These are phyloP conservation scores for Penicillium sp. DNA, from an alignment of 2,329 filamentous ascomycete genomes.

Conservation along the genomic window DNA sequence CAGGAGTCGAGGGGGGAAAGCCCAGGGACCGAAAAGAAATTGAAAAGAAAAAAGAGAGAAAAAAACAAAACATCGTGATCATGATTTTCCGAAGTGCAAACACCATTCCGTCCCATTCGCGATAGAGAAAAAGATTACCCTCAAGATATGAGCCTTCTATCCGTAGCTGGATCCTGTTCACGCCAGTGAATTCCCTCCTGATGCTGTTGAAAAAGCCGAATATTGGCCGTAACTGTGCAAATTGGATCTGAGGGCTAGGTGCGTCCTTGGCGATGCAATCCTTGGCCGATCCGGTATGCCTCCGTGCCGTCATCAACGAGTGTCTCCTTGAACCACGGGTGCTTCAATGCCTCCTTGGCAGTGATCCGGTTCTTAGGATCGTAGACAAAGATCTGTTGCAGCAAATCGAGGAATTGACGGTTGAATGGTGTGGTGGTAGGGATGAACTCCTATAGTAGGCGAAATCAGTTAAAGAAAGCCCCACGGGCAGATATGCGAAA, in stretches of 20 bases:
- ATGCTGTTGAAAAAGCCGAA: slow-evolving; percentile 7
- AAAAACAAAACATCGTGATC: slow-evolving; percentile 24
- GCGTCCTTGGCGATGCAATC: slow-evolving; percentile 34
- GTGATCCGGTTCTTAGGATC: slow-evolving; percentile 64
- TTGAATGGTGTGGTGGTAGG: slow-evolving; percentile 60
- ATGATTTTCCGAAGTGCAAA: slow-evolving; percentile 23
- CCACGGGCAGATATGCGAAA: not conserved
- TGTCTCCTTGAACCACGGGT: slow-evolving; percentile 65
- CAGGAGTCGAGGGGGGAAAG: slow-evolving; percentile 5
- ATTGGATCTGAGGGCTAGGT: slow-evolving; percentile 9
- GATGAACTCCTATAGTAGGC: slow-evolving; percentile 57
- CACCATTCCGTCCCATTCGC: slow-evolving; percentile 21
- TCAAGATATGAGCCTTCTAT: slow-evolving; percentile 25
- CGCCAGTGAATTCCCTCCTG: slow-evolving; percentile 11
- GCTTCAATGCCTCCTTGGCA: slow-evolving; percentile 63
- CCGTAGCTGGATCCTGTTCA: slow-evolving; percentile 20
- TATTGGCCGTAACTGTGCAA: slow-evolving; percentile 4
- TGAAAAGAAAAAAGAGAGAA: slow-evolving; percentile 9
- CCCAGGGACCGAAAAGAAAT: not conserved
- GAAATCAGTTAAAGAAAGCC: slow-evolving; percentile 13
- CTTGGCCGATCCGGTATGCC: slow-evolving; percentile 57
- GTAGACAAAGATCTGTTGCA: slow-evolving; percentile 64
- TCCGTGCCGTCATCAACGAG: slow-evolving; percentile 66
- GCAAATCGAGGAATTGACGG: slow-evolving; percentile 60
- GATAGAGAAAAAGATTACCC: slow-evolving; percentile 21